Base-by-base conservation (phyloP, 129 eudicot species). In the Flaveria robusta region DNA sequence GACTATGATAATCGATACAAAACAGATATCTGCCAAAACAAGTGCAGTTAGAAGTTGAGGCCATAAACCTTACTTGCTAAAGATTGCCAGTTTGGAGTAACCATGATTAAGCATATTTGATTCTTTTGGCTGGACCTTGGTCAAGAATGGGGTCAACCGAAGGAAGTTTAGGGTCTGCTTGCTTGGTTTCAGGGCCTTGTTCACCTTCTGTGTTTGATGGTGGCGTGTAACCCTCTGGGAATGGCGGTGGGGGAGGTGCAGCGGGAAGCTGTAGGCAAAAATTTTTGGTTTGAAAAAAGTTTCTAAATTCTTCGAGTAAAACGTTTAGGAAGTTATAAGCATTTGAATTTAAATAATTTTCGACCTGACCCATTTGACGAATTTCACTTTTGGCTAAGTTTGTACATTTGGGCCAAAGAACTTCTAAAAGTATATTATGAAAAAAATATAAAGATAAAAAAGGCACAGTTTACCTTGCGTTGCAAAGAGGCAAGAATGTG, bases 161-260 rank as follows among this genome's bases (percentile, higher is more conserved):
- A 54, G 91, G 78, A 42, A 80, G 83, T 82, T 70, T 86, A 4
- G 84, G 76, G 19, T 85, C 92, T 9, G 81, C 79, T 86, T 79
- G 90, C 58, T 84, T 90, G 13, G 86, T 45, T 78, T 89, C 96
- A 15, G 96, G 71, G 74, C 85, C 82, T 45, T 82, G 87, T 37
- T 89, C 97, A n/a, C 84, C 93, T 77, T 86, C 96, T 10, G 85
- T 81, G 34, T 84, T 74, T 46, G 85, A 73, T 70, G 88, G 91
- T 11, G 93, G 96, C 22, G 78, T 65, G 75, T 92, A 92, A 51
- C 97, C 97, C 67, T 92, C 97, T 0, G 97, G 97, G 65, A 92
- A 92, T 4, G 96, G 89, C 3, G 97, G 97, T 9, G 97, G 97
- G 12, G 87, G 96, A 18, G 97, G 96, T 9, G 93, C 91, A 9